Evolutionary conservation across 2,329 filamentous ascomycete genomes (phyloP), one percentile per base, ranked within the genome.

Genomic region (Alternaria dauci): DNA sequence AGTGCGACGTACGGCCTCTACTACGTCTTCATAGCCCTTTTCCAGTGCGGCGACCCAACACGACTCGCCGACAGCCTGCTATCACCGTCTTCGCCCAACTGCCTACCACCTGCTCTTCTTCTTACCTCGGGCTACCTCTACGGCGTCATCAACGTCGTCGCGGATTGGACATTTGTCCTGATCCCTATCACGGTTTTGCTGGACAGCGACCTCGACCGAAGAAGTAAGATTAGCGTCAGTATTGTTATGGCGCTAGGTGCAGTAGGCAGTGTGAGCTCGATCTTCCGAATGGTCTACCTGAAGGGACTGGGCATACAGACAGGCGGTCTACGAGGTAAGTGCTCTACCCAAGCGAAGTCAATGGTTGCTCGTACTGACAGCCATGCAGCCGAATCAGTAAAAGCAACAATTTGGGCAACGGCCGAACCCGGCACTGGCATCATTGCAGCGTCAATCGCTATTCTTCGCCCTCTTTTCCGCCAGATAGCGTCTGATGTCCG

Each of bases 381-480:
- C 3, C 3, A 5, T 34, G n/a, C 34, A 76, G 73, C 62, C 39
- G 65, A 76, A 55, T 72, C 78, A 54, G 77, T 77, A 38, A 76
- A 77, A 65, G 75, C 76, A 25, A 79, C 75, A 14, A 77, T 81
- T 42, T 84, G 81, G 81, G 82, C 81, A 4, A 78, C 83, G 32
- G 76, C 83, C 25, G 83, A 84, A 61, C 81, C 82, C 34, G 83
- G 81, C 9, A 82, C 81, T 18, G 83, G 83, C 18, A 83, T 86
- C 62, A 77, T 81, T 8, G 82, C 84, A 12, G 82, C 81, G 3
- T 83, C 81, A 8, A 73, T 82, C 38, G 81, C 81, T 8, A 79
- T 81, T 4, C 76, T 84, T 2, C 81, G 82, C 0, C 82, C 82
- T 1, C 69, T 84, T 8, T 75, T 84, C 44, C 73, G 73, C 42